Evolutionary conservation across 2,329 filamentous ascomycete species (phyloP).

Genomic region (Sclerotinia spermophila): DNA sequence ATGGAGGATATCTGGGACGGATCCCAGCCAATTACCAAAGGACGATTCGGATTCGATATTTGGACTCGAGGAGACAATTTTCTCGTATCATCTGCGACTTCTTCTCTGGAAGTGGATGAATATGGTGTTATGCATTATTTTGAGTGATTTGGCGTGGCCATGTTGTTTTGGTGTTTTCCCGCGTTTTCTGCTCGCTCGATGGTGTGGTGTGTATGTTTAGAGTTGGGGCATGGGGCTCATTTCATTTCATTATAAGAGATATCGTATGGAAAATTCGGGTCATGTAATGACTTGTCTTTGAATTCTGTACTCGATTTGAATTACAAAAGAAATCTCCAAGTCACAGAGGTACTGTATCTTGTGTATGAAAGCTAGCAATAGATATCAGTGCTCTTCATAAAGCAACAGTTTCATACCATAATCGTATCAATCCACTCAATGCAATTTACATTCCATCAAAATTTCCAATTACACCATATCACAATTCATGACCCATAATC

Average conservation of each 20-base stretch:
- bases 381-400: too few relatives aligned
- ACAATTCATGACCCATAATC: too few relatives aligned
- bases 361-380: neutral
- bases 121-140: neutral
- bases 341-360: neutral
- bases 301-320: neutral
- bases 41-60: neutral
- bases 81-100: too few relatives aligned
- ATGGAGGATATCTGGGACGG: constrained; percentile 44
- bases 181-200: fast-evolving
- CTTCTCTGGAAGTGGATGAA: neutral
- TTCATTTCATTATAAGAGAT: too few relatives aligned
- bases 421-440: too few relatives aligned
- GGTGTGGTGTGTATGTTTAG: neutral
- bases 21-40: neutral
- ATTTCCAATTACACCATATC: neutral
- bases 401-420: neutral
- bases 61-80: neutral
- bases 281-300: neutral
- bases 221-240: neutral
- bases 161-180: fast-evolving
- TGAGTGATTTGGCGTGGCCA: neutral
- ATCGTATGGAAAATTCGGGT: neutral
- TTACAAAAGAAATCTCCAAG: neutral
- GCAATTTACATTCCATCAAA: neutral